These are phyloP conservation scores for Poa pratensis DNA, from an alignment of 176 grass and related monocot species.

Conservation along the genomic window DNA sequence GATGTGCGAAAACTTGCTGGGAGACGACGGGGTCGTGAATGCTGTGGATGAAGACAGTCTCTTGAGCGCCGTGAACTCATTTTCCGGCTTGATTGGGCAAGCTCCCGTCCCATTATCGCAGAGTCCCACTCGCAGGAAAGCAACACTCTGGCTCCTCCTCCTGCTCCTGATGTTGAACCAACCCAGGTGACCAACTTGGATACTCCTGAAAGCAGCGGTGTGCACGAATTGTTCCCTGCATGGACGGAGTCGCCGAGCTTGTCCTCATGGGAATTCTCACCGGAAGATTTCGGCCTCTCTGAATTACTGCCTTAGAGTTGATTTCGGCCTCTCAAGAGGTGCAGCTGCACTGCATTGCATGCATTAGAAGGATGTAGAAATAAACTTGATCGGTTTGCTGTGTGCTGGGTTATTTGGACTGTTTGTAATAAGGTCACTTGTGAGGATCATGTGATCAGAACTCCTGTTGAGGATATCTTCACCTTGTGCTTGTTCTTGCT, in stretches of 20 bases:
- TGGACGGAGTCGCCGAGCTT: neutral
- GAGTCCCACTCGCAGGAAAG: neutral
- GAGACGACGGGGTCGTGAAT: neutral
- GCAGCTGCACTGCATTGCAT: neutral
- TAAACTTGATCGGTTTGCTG: too few relatives aligned
- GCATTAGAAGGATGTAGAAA: neutral
- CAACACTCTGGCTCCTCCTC: neutral
- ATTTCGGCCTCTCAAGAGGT: neutral
- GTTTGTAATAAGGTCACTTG: too few relatives aligned
- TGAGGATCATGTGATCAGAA: too few relatives aligned
- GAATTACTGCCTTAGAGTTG: neutral
- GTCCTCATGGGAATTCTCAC: neutral
- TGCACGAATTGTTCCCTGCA: neutral
- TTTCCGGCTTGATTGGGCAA: neutral
- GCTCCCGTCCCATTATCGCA: neutral
- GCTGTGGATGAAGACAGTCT: neutral
- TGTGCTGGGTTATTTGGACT: too few relatives aligned
- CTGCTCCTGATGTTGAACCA: constrained; percentile 21
- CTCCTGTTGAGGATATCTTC: too few relatives aligned
- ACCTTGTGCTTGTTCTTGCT: too few relatives aligned
- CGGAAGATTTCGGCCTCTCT: neutral
- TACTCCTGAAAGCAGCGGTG: neutral
- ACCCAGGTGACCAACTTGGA: neutral
- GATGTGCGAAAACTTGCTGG: neutral
- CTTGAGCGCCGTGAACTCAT: neutral